These are phyloP conservation scores for Daldinia loculata DNA, from an alignment of 495 filamentous ascomycete species.

Conservation along the genomic window DNA sequence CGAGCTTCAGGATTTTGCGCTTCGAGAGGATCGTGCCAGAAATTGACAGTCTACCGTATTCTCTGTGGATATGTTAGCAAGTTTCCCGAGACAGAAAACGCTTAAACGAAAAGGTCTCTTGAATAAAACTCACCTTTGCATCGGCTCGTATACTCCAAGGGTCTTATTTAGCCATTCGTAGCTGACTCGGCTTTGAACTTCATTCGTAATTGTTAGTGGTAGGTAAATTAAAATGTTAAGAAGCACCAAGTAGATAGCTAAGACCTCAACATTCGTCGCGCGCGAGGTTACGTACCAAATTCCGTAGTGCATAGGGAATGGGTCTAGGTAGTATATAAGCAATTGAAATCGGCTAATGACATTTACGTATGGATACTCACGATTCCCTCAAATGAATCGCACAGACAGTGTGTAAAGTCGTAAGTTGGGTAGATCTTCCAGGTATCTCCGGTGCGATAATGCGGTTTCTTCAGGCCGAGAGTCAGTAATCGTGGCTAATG, in stretches of 20 bases:
- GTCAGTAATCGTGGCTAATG: constrained; percentile 48
- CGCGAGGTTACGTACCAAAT: constrained; percentile 67
- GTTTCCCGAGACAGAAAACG: constrained; percentile 47
- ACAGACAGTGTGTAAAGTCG: constrained; percentile 90
- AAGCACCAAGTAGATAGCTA: background rate
- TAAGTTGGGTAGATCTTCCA: constrained; percentile 93
- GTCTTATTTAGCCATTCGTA: constrained; percentile 86
- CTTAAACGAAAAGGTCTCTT: background rate
- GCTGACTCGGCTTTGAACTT: constrained; percentile 62
- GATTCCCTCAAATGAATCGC: constrained; percentile 86
- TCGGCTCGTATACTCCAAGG: constrained; percentile 80
- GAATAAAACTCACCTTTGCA: constrained; percentile 65
- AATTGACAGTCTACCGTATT: constrained; percentile 80
- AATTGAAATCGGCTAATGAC: background rate
- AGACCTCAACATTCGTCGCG: background rate
- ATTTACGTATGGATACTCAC: constrained; percentile 19
- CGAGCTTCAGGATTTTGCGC: constrained; percentile 79
- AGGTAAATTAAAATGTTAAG: background rate
- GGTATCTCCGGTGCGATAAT: constrained; percentile 75
- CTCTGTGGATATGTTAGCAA: constrained; percentile 26
- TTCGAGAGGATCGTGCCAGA: constrained; percentile 85
- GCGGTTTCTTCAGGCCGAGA: constrained; percentile 57
- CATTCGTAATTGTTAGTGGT: constrained; percentile 3
- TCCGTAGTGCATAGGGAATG: constrained; percentile 91
- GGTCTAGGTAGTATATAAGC: constrained; percentile 50